These are phyloP conservation scores for Circinella minor DNA, from an alignment of 371 early-diverging fungal genomes.

Conservation along the genomic window DNA sequence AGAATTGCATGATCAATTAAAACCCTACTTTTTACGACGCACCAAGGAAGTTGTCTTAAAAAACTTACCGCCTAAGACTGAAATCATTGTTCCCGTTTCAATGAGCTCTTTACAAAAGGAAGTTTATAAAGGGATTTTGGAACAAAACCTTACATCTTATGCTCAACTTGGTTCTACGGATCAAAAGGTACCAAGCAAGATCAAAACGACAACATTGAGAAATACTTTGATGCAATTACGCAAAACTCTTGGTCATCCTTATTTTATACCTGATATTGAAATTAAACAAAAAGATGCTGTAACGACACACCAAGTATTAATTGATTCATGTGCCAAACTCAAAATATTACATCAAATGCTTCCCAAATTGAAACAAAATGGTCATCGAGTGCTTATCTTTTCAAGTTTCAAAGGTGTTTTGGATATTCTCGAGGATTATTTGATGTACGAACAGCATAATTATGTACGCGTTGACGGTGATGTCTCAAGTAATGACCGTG, in stretches of 20 bases:
- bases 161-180: constrained; percentile 35
- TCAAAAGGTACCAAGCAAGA: constrained; percentile 27
- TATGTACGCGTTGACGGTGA: constrained; percentile 88
- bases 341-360: constrained; percentile 71
- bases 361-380: constrained; percentile 54
- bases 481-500: constrained; percentile 66
- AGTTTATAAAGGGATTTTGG: constrained; percentile 79
- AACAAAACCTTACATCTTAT: constrained; percentile 47
- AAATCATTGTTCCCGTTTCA: constrained; percentile 82
- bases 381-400: constrained; percentile 78
- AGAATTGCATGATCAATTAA: constrained; percentile 48
- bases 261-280: constrained; percentile 62
- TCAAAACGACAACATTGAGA: constrained; percentile 30
- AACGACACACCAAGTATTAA: constrained; percentile 56
- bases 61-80: constrained; percentile 89
- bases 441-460: constrained; percentile 50
- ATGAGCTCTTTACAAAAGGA: constrained; percentile 82
- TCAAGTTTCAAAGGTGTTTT: constrained; percentile 73
- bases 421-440: constrained; percentile 75
- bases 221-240: constrained; percentile 72
- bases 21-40: constrained; percentile 92
- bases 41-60: constrained; percentile 86
- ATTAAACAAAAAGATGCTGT: constrained; percentile 29
- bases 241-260: constrained; percentile 81
- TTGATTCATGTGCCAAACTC: constrained; percentile 75